Conservation (phyloP, 768 basidiomycete species). For the Hydnomerulius pinastri region DNA sequence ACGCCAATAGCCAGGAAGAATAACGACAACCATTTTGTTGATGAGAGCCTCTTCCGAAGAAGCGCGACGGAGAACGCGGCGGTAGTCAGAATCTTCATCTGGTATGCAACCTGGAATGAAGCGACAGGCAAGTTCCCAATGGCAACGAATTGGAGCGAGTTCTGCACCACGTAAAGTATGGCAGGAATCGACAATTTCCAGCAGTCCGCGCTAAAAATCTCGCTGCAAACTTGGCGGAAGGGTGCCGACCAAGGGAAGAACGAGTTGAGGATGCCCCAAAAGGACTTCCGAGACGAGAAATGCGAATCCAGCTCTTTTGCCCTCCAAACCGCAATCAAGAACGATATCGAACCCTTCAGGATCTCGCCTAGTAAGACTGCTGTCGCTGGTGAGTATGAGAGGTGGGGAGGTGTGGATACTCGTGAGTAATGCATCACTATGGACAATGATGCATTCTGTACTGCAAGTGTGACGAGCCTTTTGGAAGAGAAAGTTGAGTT, state of each 20-base stretch:
- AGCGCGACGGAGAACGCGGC: slow-evolving; percentile 89
- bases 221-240: slow-evolving; percentile 59
- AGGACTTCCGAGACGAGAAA: slow-evolving; percentile 43
- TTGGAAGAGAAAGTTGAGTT: slow-evolving; percentile 9
- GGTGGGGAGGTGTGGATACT: slow-evolving; percentile 73
- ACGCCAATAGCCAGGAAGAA: slow-evolving; percentile 91
- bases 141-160: slow-evolving; percentile 96
- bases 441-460: slow-evolving; percentile 93
- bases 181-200: slow-evolving; percentile 99
- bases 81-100: slow-evolving; percentile 98
- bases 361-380: slow-evolving; percentile 95
- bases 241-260: slow-evolving; percentile 49
- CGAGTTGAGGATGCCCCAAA: slow-evolving; percentile 36
- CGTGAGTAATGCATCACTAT: slow-evolving; percentile 99
- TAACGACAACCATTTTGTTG: slow-evolving; percentile 84
- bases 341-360: slow-evolving; percentile 90
- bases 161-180: slow-evolving; percentile 93
- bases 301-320: slow-evolving; percentile 46
- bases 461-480: slow-evolving; percentile 82
- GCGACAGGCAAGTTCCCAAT: slow-evolving; percentile 94
- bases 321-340: slow-evolving; percentile 74
- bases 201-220: slow-evolving; percentile 89
- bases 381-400: slow-evolving; percentile 89
- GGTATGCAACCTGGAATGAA: slow-evolving; percentile 96
- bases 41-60: slow-evolving; percentile 70